Conservation (phyloP, 2,329 filamentous ascomycete genomes). For the Helotiales sp. region DNA sequence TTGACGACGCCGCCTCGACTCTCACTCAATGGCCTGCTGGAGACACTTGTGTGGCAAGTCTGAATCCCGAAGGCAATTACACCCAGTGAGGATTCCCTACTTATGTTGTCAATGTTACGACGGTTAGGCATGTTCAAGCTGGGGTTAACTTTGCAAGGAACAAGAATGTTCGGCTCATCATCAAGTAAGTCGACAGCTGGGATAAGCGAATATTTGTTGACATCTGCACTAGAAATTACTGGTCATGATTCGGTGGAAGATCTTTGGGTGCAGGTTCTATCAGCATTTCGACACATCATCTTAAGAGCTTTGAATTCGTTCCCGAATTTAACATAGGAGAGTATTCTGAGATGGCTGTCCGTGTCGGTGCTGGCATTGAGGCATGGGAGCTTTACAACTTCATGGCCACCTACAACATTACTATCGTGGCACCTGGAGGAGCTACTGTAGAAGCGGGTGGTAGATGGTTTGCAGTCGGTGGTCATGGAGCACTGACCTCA, state of each 20-base stretch:
- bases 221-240: background rate
- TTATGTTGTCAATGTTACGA: conserved; percentile 36
- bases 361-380: background rate
- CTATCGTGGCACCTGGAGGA: background rate
- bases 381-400: background rate
- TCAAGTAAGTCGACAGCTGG: conserved; percentile 38
- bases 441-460: background rate
- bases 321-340: background rate
- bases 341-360: background rate
- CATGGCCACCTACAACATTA: background rate
- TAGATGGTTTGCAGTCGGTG: background rate
- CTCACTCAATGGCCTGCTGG: background rate
- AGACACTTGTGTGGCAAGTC: background rate
- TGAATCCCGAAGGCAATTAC: conserved; percentile 8
- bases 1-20: background rate
- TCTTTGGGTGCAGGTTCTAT: background rate
- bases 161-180: conserved; percentile 41
- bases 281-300: background rate
- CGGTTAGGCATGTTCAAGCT: conserved; percentile 28
- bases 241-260: background rate
- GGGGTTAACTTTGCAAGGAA: conserved; percentile 45
- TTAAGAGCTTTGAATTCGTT: background rate
- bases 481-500: background rate
- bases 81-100: conserved; percentile 26
- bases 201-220: background rate